Conservation (phyloP, 495 filamentous ascomycete genomes). For the Neurospora tetraspora region DNA sequence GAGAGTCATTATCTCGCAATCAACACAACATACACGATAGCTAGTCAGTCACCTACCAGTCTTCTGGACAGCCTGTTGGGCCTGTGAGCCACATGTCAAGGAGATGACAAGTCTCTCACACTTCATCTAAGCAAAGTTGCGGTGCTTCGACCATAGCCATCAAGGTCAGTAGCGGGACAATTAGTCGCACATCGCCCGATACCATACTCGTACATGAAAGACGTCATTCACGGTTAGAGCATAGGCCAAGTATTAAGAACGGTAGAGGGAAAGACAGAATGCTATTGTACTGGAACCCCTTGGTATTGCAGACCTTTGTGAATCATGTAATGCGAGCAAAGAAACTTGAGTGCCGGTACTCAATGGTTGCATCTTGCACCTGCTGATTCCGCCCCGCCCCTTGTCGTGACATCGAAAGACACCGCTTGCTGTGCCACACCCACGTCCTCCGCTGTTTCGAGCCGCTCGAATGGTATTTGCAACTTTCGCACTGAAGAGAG, state of each 20-base stretch:
- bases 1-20: not conserved
- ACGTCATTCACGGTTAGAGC: not conserved
- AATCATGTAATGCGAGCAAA: not conserved
- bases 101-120: not conserved
- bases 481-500: not conserved
- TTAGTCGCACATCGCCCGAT: not conserved
- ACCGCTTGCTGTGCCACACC: not conserved
- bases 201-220: not conserved
- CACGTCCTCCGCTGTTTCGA: not conserved
- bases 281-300: not conserved
- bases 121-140: not conserved
- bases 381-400: not conserved
- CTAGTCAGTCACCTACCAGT: not conserved
- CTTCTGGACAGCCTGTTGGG: not conserved
- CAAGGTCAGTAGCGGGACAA: not conserved
- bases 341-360: not conserved
- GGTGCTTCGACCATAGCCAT: not conserved
- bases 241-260: not conserved
- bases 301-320: not conserved
- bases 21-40: not conserved
- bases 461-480: not conserved
- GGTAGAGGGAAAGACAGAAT: not conserved
- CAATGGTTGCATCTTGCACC: not conserved
- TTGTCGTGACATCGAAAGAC: not conserved
- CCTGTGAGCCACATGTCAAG: not conserved